phyloP scores from a whole-genome alignment of 352 stramenopile species.

The Phytophthora syringae region DNA sequence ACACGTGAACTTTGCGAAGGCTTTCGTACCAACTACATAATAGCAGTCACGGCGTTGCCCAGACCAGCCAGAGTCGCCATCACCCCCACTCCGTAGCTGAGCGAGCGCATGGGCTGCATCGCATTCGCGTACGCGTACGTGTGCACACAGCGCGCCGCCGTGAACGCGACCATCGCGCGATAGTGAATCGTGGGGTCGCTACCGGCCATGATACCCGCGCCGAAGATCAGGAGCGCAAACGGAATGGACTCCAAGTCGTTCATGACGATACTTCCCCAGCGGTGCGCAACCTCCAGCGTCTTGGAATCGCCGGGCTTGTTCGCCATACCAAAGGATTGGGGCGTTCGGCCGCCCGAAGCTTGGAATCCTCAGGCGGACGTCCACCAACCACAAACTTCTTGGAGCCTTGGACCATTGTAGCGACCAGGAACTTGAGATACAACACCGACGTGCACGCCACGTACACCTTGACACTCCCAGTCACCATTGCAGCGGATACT shows the following conservation, averaged over 20 bases:
- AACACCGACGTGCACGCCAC: slow-evolving; percentile 43
- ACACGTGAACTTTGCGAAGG: too few relatives aligned
- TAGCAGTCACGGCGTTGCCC: slow-evolving; percentile 30
- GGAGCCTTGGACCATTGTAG: slow-evolving; percentile 53
- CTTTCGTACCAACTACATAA: slow-evolving; percentile 35
- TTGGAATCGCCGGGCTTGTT: slow-evolving; percentile 37
- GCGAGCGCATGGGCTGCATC: slow-evolving; percentile 46
- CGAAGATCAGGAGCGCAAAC: slow-evolving; percentile 59
- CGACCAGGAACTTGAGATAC: slow-evolving; percentile 71
- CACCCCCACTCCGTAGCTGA: slow-evolving; percentile 35
- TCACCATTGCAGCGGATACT: slow-evolving; percentile 11
- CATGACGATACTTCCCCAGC: slow-evolving; percentile 58
- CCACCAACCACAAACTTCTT: slow-evolving; percentile 58
- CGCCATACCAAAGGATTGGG: slow-evolving; percentile 24
- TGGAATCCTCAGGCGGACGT: slow-evolving; percentile 62
- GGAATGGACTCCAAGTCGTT: slow-evolving; percentile 78
- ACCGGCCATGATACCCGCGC: slow-evolving; percentile 45
- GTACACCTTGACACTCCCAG: slow-evolving; percentile 25
- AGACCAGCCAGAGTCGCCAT: slow-evolving; percentile 24
- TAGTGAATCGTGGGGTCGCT: slow-evolving; percentile 45
- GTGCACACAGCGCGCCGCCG: slow-evolving; percentile 40
- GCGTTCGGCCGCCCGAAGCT: slow-evolving; percentile 35
- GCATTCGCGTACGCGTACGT: slow-evolving; percentile 45
- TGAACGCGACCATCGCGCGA: slow-evolving; percentile 46
- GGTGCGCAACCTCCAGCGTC: slow-evolving; percentile 37